Base-by-base conservation (phyloP, 345 rosid species). In the Ricinus communis region DNA sequence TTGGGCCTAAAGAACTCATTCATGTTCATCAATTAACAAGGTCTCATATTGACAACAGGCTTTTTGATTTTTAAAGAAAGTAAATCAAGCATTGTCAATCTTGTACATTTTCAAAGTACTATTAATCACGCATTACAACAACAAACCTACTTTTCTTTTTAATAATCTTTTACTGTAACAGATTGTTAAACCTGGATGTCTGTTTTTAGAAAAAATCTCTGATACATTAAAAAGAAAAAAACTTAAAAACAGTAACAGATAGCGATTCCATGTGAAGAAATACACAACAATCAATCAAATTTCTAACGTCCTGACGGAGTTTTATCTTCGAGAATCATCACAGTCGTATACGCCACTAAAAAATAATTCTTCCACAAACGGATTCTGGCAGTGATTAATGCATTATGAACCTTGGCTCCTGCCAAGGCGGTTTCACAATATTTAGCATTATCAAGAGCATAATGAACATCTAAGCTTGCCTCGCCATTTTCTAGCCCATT, bases 391-490 rank as follows among this genome's bases (percentile, higher is more conserved):
- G 31, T 2, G 40, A 62, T 19, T 22, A 36, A 13, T 5, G 2
- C 5, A 31, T 22, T 38, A 24, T 2, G 24, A 62, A 74, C 57
- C 18, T 62, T 62, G 4, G 31, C 47, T 0, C 4, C 8, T 6
- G 57, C 55, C 69, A 74, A 40, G 6, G 55, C 63, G n/a, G 22
- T 53, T 22, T 74, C 56, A 30, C 78, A 74, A 5, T 38, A 19
- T 8, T 9, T 5, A 22, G 30, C 41, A 31, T 63, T 47, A 11
- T 75, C 78, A 6, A 53, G 55, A 21, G 78, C 78, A 14, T 69
- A 75, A 63, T 75, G 73, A 14, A 75, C 74, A 56, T 75, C 78
- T 18, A 75, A 19, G 53, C 49, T 40, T 4, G 69, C 65, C 13
- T 46, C 52, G 3, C 56, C 69, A 1, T 30, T 69, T 15, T 54